Evolutionary conservation across 2,329 filamentous ascomycete species (phyloP), one percentile per base, ranked within the genome.

Genomic region (Trichoderma sp.): DNA sequence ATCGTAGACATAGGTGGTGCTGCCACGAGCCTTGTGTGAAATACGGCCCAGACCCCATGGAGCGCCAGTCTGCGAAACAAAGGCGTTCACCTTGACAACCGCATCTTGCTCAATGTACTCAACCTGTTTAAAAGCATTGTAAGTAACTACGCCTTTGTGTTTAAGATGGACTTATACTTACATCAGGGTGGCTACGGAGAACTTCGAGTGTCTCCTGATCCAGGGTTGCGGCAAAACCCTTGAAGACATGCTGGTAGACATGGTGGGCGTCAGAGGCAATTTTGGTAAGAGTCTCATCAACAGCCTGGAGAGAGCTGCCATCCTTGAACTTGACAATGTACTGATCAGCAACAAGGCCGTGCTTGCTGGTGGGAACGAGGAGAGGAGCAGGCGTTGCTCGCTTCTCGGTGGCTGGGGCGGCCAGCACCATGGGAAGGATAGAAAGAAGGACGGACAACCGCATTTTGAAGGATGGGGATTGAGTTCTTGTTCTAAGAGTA

Each of bases 21-120:
- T 76, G 8, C 81, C 81, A 4, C 81, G 79, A 9, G 50, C 71
- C 7, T 79, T 77, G 79, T 81, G 83, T 9, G 85, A 87, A 64
- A 87, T 79, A 0, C 80, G 80, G 14, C 77, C 80, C 33, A 84
- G 78, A 29, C 81, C 82, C 81, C 83, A 84, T 4, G 81, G 77
- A 45, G 79, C 79, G 9, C 73, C 75, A 7, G 72, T 5, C 75
- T 82, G 79, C 16, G 75, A 74, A 50, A 77, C 67, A 45, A 69
- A 73, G 45, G 65, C 29, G 33, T 76, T 77, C 63, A 77, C 31
- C 66, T 33, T 80, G 65, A 85, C 80, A 35, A 81, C 74, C 35
- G 78, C 80, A 74, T 86, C 84, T 68, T 82, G 82, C 79, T 86
- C 83, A 33, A 86, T 78, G 76, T 83, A 85, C 3, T 82, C 81